These are phyloP conservation scores for Sporormia fimetaria DNA, from an alignment of 495 filamentous ascomycete species.

Conservation along the genomic window DNA sequence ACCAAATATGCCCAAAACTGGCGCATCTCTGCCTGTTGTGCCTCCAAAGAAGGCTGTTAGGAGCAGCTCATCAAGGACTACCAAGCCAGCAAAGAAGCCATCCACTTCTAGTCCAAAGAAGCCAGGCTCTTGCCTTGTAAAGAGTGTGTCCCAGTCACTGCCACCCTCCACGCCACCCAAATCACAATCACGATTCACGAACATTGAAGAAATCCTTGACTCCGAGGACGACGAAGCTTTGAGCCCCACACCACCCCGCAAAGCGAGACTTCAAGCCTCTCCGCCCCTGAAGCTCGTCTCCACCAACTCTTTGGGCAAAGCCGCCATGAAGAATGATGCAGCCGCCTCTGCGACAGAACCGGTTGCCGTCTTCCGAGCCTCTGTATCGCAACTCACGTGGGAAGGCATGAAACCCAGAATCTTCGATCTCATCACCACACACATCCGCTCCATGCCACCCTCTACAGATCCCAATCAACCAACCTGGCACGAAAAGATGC, in stretches of 20 bases:
- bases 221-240: slow-evolving; percentile 27
- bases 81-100: slow-evolving; percentile 6
- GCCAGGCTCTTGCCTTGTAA: no score
- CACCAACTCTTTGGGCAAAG: background rate
- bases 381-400: slow-evolving; percentile 13
- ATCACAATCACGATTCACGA: slow-evolving; percentile 10
- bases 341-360: background rate
- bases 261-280: slow-evolving; percentile 1
- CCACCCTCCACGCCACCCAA: slow-evolving; percentile 8
- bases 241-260: slow-evolving; percentile 28
- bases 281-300: background rate
- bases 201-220: slow-evolving; percentile 34
- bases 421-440: slow-evolving; percentile 52
- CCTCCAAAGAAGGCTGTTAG: no score
- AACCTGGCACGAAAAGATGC: slow-evolving; percentile 81
- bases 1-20: background rate
- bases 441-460: slow-evolving; percentile 44
- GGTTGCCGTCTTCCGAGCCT: slow-evolving; percentile 1
- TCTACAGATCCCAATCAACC: slow-evolving; percentile 41
- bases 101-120: background rate
- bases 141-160: background rate
- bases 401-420: slow-evolving; percentile 27
- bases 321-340: background rate
- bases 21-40: background rate
- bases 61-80: no score